Conservation (phyloP, 345 rosid species). For the Eucalyptus marginata region DNA sequence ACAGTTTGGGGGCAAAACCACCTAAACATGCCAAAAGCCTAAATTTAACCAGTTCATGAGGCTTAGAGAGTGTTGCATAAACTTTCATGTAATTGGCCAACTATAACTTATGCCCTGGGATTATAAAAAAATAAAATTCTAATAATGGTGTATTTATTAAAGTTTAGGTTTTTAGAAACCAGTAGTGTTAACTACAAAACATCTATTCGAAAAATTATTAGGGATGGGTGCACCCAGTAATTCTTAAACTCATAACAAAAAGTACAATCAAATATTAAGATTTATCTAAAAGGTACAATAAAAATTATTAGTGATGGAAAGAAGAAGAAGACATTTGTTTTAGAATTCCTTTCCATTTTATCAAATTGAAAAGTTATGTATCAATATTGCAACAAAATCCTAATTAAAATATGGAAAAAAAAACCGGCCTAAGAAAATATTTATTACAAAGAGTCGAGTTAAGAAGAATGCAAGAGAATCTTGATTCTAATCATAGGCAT, state of each 20-base stretch:
- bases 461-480: fast-evolving
- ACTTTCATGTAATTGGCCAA: neutral
- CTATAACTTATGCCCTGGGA: neutral
- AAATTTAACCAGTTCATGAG: neutral
- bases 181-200: too few relatives aligned
- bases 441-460: neutral
- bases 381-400: fast-evolving
- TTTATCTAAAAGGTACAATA: neutral
- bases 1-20: neutral
- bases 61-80: neutral
- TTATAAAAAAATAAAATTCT: neutral
- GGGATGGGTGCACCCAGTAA: neutral
- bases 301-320: neutral
- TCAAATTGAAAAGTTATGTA: neutral
- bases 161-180: fast-evolving
- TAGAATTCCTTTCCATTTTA: neutral
- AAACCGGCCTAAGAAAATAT: neutral
- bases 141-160: neutral
- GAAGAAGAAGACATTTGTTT: neutral
- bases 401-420: fast-evolving
- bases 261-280: neutral
- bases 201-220: fast-evolving
- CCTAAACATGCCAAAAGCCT: neutral
- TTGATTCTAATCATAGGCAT: neutral
- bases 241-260: neutral